These are phyloP conservation scores for Pseudozyma flocculosa DNA, from an alignment of 1,284 basidiomycete genomes.

Conservation along the genomic window DNA sequence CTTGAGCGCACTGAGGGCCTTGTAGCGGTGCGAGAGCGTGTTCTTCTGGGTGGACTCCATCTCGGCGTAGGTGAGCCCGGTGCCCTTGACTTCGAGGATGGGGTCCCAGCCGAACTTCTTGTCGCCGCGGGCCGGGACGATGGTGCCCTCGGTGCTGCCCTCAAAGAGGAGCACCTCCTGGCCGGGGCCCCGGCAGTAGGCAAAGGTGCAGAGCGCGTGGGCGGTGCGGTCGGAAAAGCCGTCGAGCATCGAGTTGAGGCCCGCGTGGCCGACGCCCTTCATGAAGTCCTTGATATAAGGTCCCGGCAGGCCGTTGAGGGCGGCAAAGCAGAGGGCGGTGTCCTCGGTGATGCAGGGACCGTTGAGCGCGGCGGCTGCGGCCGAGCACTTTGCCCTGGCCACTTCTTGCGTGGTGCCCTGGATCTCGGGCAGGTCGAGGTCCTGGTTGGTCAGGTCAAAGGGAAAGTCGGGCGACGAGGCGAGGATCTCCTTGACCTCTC, in stretches of 20 bases:
- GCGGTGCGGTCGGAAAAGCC: slow-evolving; percentile 82
- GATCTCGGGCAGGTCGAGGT: slow-evolving; percentile 76
- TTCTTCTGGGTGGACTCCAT: slow-evolving; percentile 50
- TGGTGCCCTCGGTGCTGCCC: slow-evolving; percentile 80
- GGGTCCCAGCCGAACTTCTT: slow-evolving; percentile 86
- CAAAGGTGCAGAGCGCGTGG: slow-evolving; percentile 91
- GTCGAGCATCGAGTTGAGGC: slow-evolving; percentile 79
- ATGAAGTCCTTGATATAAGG: slow-evolving; percentile 85
- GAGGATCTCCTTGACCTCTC: slow-evolving; percentile 76
- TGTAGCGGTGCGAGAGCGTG: slow-evolving; percentile 78
- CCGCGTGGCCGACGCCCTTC: slow-evolving; percentile 59
- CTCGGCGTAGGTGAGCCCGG: slow-evolving; percentile 59
- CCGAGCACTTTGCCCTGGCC: slow-evolving; percentile 80
- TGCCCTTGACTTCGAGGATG: slow-evolving; percentile 73
- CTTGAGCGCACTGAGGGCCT: slow-evolving; percentile 79
- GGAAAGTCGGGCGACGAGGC: slow-evolving; percentile 23
- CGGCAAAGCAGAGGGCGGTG: slow-evolving; percentile 87
- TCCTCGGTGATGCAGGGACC: slow-evolving; percentile 94
- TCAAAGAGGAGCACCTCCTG: slow-evolving; percentile 70
- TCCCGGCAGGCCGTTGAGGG: slow-evolving; percentile 85
- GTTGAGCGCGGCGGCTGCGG: slow-evolving; percentile 69
- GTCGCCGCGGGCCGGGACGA: slow-evolving; percentile 81
- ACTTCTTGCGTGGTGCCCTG: slow-evolving; percentile 92
- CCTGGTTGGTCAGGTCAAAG: slow-evolving; percentile 18
- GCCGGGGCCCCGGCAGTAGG: slow-evolving; percentile 66